Base-by-base conservation (phyloP, 31 red algal genomes). In the Asparagopsis taxiformis region DNA sequence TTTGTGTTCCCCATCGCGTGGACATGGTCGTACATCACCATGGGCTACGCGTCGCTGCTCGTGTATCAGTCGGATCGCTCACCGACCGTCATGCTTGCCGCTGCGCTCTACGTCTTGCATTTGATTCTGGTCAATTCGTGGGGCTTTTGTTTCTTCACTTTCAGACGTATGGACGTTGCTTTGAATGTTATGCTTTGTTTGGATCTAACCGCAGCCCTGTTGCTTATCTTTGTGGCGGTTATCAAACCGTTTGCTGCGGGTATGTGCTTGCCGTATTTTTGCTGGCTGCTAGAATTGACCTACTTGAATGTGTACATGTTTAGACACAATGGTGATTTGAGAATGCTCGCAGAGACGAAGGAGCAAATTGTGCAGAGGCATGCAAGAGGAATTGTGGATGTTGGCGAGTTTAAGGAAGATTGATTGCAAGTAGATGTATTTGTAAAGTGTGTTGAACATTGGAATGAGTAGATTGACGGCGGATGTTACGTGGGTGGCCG, bases 221-320 rank as follows among this genome's bases (percentile, higher is more conserved):
- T 52, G 43, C 16, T 77, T 39, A 11, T 34, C n/a, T 13, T 22
- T 10, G 39, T 48, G 1, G 36, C 19, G 3, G 13, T 16, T 4
- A 31, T 20, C 36, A 17, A 24, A 30, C 56, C 73, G 59, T 50
- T 77, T 24, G 38, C 59, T 24, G 55, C 73, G 6, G 25, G 50
- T 39, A 38, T 77, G 21, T 31, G 38, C 20, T 24, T 77, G 59
- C 73, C 73, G 73, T 77, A 77, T 28, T 31, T 77, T 38, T 62
- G 59, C 56, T 77, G 73, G 73, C 43, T 77, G 59, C 50, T 77
- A n/a, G 31, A 52, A 44, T 25, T 77, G 9, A 77, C 73, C 19
- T 77, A 53, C 73, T 20, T 65, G 35, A 77, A 77, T 32, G 6
- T n/a, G 54, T 77, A 77, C 38, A 77, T 77, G 73, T 32, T 19